Base-by-base conservation (phyloP, 345 rosid species). In the Populus alba region DNA sequence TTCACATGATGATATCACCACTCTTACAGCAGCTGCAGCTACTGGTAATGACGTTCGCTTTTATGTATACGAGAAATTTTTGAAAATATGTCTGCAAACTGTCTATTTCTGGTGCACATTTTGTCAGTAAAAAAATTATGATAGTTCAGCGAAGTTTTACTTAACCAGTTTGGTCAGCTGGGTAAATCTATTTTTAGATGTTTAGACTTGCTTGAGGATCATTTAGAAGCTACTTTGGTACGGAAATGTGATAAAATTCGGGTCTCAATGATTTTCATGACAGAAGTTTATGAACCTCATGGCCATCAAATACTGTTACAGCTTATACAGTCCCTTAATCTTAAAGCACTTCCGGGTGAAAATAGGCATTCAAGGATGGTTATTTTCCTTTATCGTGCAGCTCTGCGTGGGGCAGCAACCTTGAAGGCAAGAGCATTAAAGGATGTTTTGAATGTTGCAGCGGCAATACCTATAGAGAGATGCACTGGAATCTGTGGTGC, bases 11-110 rank as follows among this genome's bases (percentile, higher is more conserved):
- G 97, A 92, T 71, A 90, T 95, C 75, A 79, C 89, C 33, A 93
- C 98, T 31, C 94, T 95, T n/a, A 95, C 96, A 20, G 97, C 98
- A 33, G 99, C 97, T 5, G 98, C 98, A 67, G 99, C 99, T 29
- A 94, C 99, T 38, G 97, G 98, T 93, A 89, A 22, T 66, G 68
- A 1, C 1, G 51, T 51, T 31, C 4, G 15, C 4, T 25, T n/a
- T 59, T n/a, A 23, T n/a, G 7, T 11, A 25, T n/a, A 8, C n/a
- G 1, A 59, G 12, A 23, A 23, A n/a, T 1, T 59, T n/a, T 59
- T n/a, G 6, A 15, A 59, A 23, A 25, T 59, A 9, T 59, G 12
- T 13, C 65, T 59, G 29, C 65, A n/a, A 23, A 11, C 29, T 59
- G 27, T n/a, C 65, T 1, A 11, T 59, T 59, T 59, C 65, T 59